phyloP scores from a whole-genome alignment of 1,284 basidiomycete genomes.

The Testicularia cyperi region DNA sequence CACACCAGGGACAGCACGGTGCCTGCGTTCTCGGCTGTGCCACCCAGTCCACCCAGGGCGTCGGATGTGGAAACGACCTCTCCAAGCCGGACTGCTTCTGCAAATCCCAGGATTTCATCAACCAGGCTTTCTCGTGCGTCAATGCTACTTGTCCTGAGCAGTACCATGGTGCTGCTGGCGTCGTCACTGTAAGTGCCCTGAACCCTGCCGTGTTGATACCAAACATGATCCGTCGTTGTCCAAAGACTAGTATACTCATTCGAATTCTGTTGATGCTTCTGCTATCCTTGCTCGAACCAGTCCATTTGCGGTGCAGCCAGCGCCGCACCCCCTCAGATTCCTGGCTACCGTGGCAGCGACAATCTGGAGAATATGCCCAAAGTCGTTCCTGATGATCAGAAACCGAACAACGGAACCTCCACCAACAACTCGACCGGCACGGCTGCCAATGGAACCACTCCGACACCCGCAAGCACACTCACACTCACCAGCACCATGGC shows the following conservation, averaged over 20 bases:
- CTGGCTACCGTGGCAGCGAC: slow-evolving; percentile 12
- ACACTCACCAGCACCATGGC: neutral
- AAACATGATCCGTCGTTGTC: too few relatives aligned
- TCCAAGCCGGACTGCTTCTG: slow-evolving; percentile 33
- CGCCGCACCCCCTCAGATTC: slow-evolving; percentile 10
- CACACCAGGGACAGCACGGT: slow-evolving; percentile 7
- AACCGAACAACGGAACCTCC: neutral
- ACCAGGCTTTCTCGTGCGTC: slow-evolving; percentile 27
- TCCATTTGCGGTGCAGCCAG: slow-evolving; percentile 16
- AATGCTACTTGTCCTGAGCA: slow-evolving; percentile 35
- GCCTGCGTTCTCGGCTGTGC: slow-evolving; percentile 25
- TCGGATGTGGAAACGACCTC: slow-evolving; percentile 27
- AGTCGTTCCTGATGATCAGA: slow-evolving; percentile 9
- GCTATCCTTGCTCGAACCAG: neutral
- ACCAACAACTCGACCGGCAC: neutral
- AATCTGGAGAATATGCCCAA: slow-evolving; percentile 35
- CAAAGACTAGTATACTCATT: too few relatives aligned
- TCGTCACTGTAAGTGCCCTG: slow-evolving; percentile 4
- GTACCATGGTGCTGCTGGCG: slow-evolving; percentile 37
- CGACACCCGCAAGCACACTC: neutral
- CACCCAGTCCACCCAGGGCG: slow-evolving; percentile 12
- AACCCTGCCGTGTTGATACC: neutral
- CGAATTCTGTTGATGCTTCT: too few relatives aligned
- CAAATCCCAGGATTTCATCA: slow-evolving; percentile 19
- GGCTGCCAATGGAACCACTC: neutral